Evolutionary conservation across 2,329 filamentous ascomycete genomes (phyloP), one percentile per base, ranked within the genome.

Genomic region (Trichoderma sp.): DNA sequence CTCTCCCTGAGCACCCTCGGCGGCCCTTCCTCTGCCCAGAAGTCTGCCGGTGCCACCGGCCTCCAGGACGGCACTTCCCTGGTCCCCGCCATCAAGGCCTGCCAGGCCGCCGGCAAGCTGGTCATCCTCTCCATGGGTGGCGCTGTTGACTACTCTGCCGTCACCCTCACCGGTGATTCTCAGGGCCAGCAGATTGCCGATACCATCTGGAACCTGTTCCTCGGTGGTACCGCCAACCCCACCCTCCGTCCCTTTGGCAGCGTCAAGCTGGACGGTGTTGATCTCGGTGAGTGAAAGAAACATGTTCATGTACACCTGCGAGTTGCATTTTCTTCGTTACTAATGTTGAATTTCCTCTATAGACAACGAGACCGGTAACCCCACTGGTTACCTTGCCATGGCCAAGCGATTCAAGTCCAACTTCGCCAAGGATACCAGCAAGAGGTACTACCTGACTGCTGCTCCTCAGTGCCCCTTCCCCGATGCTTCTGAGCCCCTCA

Each of bases 81-180:
- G 32, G 67, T 72, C 37, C 45, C 69, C 10, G 70, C 71, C 68
- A 85, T 86, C 70, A 75, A 80, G 68, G 74, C 82, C 17, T 93
- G 90, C 77, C 90, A 92, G 75, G 71, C 78, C 9, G 80, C 86
- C 70, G 84, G 85, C 70, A 93, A 92, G 78, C 90, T 88, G 1
- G 88, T 92, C 71, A 77, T 92, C 37, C 82, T 92, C 10, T 91
- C 89, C 8, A 82, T 93, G 64, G 90, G 90, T 27, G 90, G 90
- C 39, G 86, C 86, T 3, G 87, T 86, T 1, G 90, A 90, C 76
- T 87, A 81, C 37, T 88, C 91, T 75, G 87, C 86, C 45, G 88
- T 89, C 25, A 90, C 90, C 76, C 75, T 78, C 34, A 83, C 80
- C 71, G 80, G 42, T 42, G 68, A 72, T 3, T 70, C 78, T 0